Evolutionary conservation across 2,329 filamentous ascomycete genomes (phyloP), one percentile per base, ranked within the genome.

Genomic region (Eutypella sp.): DNA sequence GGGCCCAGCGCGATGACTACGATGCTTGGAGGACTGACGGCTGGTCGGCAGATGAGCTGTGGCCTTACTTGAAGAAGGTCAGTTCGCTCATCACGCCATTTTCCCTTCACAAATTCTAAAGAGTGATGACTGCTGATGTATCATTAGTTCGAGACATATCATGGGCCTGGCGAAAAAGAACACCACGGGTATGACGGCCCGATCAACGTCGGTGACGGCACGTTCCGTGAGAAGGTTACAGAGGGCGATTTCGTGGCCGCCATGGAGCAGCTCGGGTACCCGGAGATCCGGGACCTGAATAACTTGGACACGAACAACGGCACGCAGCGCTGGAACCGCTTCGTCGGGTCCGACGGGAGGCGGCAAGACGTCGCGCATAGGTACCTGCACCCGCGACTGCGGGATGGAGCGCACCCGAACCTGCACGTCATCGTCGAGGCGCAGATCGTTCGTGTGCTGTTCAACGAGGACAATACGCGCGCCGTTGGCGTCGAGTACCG

Each of bases 381-480:
- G 10, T 48, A 48, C 19, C 27, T 48, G 6, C 40, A 48, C 22
- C 46, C 39, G 10, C 29, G 46, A 8, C 46, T 48, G 16, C 40
- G 24, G 15, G 46, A 45, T 18, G 46, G 40, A 2, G 34, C 22
- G 1, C 46, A 48, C 44, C 67, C 70, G 0, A 76, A 77, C 42
- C 65, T 81, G 2, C 71, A 78, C 44, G 67, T 80, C 13, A 58
- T 79, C 7, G 65, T 71, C 1, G 68, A 79, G 47, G 68, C 72
- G 10, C 72, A 74, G 50, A 74, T 80, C 3, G 61, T 70, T 2
- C 67, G 69, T 7, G 67, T 77, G 9, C 43, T 75, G 2, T 74
- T 76, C 46, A 70, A 76, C 19, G 62, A 67, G 15, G 44, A 36
- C 19, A 22, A 45, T 24, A 29, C 23, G 19, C 11, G 41, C 20